Conservation (phyloP, 345 rosid species). For the Lagerstroemia speciosa region DNA sequence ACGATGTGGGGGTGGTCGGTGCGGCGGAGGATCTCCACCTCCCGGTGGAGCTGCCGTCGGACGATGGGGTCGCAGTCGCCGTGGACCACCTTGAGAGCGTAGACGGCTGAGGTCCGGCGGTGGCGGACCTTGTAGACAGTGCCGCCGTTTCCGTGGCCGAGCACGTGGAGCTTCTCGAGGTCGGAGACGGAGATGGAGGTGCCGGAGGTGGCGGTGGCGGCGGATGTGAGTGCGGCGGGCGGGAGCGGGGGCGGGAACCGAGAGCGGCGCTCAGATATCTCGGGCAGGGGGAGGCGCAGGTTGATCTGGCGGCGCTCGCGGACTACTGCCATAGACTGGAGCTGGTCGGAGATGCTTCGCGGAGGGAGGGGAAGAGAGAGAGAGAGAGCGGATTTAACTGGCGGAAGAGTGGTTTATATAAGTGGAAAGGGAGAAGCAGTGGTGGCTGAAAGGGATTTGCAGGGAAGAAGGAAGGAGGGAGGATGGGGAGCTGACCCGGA, state of each 20-base stretch:
- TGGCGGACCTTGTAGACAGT: slow-evolving; percentile 64
- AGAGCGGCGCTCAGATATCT: slow-evolving; percentile 35
- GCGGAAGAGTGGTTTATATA: slow-evolving; percentile 13
- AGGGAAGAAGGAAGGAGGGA: slow-evolving; percentile 13
- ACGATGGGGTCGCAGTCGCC: slow-evolving; percentile 47
- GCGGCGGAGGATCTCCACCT: slow-evolving; percentile 75
- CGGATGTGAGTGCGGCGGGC: slow-evolving; percentile 10
- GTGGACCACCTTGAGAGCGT: slow-evolving; percentile 61
- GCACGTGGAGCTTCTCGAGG: slow-evolving; percentile 56
- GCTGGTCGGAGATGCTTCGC: background rate
- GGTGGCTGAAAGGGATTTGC: background rate
- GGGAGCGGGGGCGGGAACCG: slow-evolving; percentile 44
- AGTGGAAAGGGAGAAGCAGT: slow-evolving; percentile 12
- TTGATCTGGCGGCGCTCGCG: slow-evolving; percentile 74
- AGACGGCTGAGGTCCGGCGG: slow-evolving; percentile 40
- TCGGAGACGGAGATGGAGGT: slow-evolving; percentile 27
- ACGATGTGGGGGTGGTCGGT: slow-evolving; percentile 63
- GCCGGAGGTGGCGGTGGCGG: slow-evolving; percentile 2
- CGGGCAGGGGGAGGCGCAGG: slow-evolving; percentile 64
- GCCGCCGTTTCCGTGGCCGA: slow-evolving; percentile 88
- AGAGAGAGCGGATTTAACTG: background rate
- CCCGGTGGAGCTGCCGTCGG: slow-evolving; percentile 59
- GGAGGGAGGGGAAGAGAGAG: background rate
- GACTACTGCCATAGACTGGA: slow-evolving; percentile 43
- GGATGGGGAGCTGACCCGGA: slow-evolving; percentile 7